Percentiles rank a stretch among this genome's conserved stretches.
phyloP scores from a whole-genome alignment of 331 rosid genomes.

The Quercus lobata region DNA sequence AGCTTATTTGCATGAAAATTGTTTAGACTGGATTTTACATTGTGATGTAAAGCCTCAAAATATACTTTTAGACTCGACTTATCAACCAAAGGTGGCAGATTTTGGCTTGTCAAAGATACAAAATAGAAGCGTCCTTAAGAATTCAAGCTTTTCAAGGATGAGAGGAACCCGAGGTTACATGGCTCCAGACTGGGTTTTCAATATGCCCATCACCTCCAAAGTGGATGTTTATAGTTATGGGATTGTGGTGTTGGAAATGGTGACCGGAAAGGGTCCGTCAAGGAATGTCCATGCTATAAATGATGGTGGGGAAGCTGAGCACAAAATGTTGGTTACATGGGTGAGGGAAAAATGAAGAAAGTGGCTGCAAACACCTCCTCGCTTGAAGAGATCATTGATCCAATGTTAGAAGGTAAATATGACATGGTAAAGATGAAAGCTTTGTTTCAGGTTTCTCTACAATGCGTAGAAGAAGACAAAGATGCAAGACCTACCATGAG shows the following conservation, averaged over 20 bases:
- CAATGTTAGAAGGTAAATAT: constrained; percentile 1
- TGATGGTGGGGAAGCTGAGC: background rate
- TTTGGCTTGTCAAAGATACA: constrained; percentile 41
- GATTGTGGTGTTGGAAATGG: constrained; percentile 49
- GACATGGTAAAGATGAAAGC: constrained; percentile 7
- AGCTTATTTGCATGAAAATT: constrained; percentile 37
- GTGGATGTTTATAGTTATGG: constrained; percentile 50
- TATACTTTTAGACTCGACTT: constrained; percentile 25
- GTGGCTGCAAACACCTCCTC: background rate
- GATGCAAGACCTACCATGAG: constrained; percentile 29
- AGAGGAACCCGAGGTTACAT: constrained; percentile 43
- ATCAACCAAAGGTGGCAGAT: constrained; percentile 30
- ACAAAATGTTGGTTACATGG: constrained; percentile 28
- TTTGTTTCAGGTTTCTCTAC: constrained; percentile 3
- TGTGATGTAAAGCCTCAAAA: constrained; percentile 40
- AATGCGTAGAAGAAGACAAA: constrained; percentile 15
- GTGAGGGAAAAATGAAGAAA: constrained; percentile 18
- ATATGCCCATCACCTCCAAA: constrained; percentile 24
- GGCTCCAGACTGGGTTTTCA: constrained; percentile 39
- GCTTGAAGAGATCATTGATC: constrained; percentile 24
- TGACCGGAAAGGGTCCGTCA: constrained; percentile 23
- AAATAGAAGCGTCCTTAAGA: constrained; percentile 21
- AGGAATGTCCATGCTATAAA: background rate
- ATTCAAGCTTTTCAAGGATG: constrained; percentile 34
- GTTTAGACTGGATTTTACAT: constrained; percentile 39